These are phyloP conservation scores for Fusarium napiforme DNA, from an alignment of 2,329 filamentous ascomycete genomes.

Conservation along the genomic window DNA sequence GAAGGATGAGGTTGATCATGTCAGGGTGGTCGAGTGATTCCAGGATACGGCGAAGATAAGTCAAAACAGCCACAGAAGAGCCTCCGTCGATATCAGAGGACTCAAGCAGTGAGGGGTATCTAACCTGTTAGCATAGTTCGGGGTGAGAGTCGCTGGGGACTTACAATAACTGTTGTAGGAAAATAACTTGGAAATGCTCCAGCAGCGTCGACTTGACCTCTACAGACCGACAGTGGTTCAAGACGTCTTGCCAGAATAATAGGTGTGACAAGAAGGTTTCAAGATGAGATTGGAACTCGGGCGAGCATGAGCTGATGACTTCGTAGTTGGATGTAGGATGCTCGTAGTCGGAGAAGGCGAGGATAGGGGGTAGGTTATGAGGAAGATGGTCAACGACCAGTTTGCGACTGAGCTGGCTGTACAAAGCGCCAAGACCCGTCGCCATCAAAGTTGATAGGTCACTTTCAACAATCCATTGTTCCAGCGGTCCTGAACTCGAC, in stretches of 20 bases:
- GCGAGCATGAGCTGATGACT: slow-evolving; percentile 77
- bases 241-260: slow-evolving; percentile 96
- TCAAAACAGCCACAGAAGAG: slow-evolving; percentile 94
- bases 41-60: slow-evolving; percentile 89
- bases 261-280: slow-evolving; percentile 95
- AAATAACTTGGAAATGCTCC: slow-evolving; percentile 97
- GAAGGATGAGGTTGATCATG: slow-evolving; percentile 91
- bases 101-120: slow-evolving; percentile 94
- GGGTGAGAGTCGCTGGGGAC: slow-evolving; percentile 45
- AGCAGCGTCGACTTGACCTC: slow-evolving; percentile 93
- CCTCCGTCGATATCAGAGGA: slow-evolving; percentile 97
- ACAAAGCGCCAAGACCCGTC: slow-evolving; percentile 84
- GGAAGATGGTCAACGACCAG: slow-evolving; percentile 82
- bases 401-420: slow-evolving; percentile 77
- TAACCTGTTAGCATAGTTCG: slow-evolving; percentile 49
- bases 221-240: slow-evolving; percentile 91
- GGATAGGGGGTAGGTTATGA: slow-evolving; percentile 81
- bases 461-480: slow-evolving; percentile 97
- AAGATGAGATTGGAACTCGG: slow-evolving; percentile 84
- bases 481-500: slow-evolving; percentile 81
- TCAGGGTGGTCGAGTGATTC: slow-evolving; percentile 93
- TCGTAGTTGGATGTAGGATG: slow-evolving; percentile 76
- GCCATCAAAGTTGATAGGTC: slow-evolving; percentile 98
- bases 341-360: slow-evolving; percentile 89
- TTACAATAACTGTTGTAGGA: slow-evolving; percentile 91